phyloP scores from a whole-genome alignment of 352 stramenopile species.

The Phytophthora sojae region DNA sequence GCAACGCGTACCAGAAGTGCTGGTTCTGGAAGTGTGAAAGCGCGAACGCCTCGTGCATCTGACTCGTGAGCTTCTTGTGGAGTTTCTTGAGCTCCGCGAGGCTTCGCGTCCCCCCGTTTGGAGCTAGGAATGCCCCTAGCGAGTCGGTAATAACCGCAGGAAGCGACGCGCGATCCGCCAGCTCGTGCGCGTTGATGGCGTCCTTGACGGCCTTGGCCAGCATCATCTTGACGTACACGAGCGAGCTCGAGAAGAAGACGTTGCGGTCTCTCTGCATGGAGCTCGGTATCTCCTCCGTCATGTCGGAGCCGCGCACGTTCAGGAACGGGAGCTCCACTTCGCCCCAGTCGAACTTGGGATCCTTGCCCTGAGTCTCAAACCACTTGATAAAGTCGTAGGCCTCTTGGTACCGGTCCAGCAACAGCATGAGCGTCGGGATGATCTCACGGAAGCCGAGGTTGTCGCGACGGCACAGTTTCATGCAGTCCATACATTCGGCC shows the following conservation, averaged over 20 bases:
- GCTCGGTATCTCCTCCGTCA: neutral
- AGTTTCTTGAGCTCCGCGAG: neutral
- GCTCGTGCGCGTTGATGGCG: neutral
- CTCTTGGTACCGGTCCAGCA: neutral
- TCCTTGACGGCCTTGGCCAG: neutral
- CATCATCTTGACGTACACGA: neutral
- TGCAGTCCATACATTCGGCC: neutral
- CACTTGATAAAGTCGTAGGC: slow-evolving; percentile 3
- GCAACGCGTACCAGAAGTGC: neutral
- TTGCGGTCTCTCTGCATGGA: neutral
- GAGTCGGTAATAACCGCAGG: neutral
- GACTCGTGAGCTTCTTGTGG: neutral
- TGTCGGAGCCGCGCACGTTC: neutral
- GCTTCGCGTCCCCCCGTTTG: neutral
- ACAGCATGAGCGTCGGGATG: neutral
- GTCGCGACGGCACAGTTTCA: neutral
- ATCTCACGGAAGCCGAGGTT: neutral
- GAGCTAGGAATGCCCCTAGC: neutral
- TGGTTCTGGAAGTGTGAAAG: neutral
- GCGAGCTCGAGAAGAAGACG: neutral
- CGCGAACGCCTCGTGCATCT: neutral
- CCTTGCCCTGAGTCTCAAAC: neutral
- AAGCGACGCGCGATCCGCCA: neutral
- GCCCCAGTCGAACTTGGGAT: neutral
- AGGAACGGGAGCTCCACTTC: neutral